phyloP scores from a whole-genome alignment of 495 filamentous ascomycete genomes.

The Lophiostoma macrostomum region DNA sequence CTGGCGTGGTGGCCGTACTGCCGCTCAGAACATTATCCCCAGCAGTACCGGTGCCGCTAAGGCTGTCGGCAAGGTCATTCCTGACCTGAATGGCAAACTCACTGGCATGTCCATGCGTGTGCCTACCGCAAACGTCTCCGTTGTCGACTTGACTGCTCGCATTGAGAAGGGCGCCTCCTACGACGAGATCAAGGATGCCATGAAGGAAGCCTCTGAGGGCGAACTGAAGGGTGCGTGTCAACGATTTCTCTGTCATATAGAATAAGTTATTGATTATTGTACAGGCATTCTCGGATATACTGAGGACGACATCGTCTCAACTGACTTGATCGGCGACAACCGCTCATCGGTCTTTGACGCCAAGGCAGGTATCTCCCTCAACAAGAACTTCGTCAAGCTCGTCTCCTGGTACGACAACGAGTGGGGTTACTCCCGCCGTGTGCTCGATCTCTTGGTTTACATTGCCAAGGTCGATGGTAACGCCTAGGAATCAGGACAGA shows the following conservation, averaged over 20 bases:
- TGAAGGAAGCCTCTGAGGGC: slow-evolving; percentile 86
- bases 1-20: slow-evolving; percentile 97
- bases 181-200: slow-evolving; percentile 86
- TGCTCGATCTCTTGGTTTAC: slow-evolving; percentile 91
- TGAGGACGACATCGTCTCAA: slow-evolving; percentile 95
- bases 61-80: slow-evolving; percentile 99
- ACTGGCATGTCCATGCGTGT: slow-evolving; percentile 99
- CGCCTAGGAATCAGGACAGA: slow-evolving; percentile 37
- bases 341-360: slow-evolving; percentile 98
- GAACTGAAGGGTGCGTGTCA: slow-evolving; percentile 71
- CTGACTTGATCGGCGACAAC: slow-evolving; percentile 85
- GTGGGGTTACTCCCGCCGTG: slow-evolving; percentile 98
- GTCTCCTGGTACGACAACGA: slow-evolving; percentile 98
- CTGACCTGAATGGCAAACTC: slow-evolving; percentile 95
- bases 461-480: slow-evolving; percentile 80
- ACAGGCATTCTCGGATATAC: slow-evolving; percentile 87
- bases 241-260: background rate
- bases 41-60: slow-evolving; percentile 99
- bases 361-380: slow-evolving; percentile 97
- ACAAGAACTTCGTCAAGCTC: slow-evolving; percentile 98
- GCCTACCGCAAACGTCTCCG: slow-evolving; percentile 96
- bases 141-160: slow-evolving; percentile 94
- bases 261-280: slow-evolving; percentile 37
- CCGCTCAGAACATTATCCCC: slow-evolving; percentile 99
- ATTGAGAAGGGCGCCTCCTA: slow-evolving; percentile 86